Conservation (phyloP, 768 basidiomycete species). For the Boletus insuetus region DNA sequence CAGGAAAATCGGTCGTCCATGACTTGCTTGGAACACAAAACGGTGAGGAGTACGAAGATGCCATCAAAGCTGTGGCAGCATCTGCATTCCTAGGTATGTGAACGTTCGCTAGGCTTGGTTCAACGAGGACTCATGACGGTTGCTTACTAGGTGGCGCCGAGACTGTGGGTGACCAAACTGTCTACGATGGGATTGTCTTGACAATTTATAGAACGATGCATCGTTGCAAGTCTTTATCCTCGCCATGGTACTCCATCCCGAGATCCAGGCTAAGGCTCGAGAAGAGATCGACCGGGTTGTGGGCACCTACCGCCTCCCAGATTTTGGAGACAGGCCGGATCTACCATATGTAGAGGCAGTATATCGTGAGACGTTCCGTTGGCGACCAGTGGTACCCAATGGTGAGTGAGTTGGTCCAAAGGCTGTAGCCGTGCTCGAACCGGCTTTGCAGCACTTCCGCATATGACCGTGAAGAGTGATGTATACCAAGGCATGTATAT, state of each 20-base stretch:
- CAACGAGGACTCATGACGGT: not conserved
- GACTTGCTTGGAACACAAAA: constrained; percentile 9
- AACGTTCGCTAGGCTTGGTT: not conserved
- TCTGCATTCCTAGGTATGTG: constrained; percentile 23
- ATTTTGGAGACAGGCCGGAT: constrained; percentile 22
- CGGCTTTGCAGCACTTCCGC: constrained; percentile 19
- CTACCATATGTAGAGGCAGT: constrained; percentile 34
- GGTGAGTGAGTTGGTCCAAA: constrained; percentile 18
- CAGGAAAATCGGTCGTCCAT: constrained; percentile 21
- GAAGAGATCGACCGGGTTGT: constrained; percentile 32
- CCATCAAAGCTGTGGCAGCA: constrained; percentile 23
- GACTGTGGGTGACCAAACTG: constrained; percentile 15
- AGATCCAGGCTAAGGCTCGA: constrained; percentile 30
- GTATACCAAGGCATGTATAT: constrained; percentile 31
- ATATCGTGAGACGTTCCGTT: constrained; percentile 31
- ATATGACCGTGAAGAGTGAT: constrained; percentile 21
- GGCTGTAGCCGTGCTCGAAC: not conserved
- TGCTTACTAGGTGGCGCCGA: constrained; percentile 26
- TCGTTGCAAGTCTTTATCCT: constrained; percentile 28
- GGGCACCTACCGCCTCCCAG: constrained; percentile 30
- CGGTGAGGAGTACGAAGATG: constrained; percentile 1
- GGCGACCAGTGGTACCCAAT: constrained; percentile 27
- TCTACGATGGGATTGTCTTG: not conserved
- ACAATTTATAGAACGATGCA: constrained; percentile 12
- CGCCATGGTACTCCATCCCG: constrained; percentile 34